Conservation (phyloP, 768 basidiomycete genomes). For the Clitopilus hobsonii region DNA sequence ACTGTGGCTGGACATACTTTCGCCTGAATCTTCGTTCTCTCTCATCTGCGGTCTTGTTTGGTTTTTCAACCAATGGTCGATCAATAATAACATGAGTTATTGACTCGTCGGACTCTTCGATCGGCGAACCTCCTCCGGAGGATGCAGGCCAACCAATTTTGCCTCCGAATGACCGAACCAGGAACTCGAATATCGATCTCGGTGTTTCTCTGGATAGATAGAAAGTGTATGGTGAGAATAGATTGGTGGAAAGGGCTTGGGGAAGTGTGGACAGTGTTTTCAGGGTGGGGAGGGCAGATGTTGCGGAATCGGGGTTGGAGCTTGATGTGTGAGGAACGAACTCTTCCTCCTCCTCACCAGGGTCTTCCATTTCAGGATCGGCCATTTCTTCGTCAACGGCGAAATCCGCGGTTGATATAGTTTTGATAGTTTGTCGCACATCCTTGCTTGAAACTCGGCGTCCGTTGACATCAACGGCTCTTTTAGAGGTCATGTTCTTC, state of each 20-base stretch:
- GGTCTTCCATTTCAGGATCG: constrained; percentile 21
- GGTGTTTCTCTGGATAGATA: constrained; percentile 93
- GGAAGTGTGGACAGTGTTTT: constrained; percentile 60
- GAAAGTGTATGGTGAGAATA: constrained; percentile 87
- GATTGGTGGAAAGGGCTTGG: constrained; percentile 47
- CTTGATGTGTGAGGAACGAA: constrained; percentile 61
- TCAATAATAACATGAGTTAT: constrained; percentile 98
- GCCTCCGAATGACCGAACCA: constrained; percentile 89
- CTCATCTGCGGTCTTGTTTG: constrained; percentile 50
- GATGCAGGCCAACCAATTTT: constrained; percentile 85
- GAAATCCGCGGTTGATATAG: constrained; percentile 29
- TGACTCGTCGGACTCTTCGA: constrained; percentile 69
- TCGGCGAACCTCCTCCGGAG: constrained; percentile 77
- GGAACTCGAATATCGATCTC: constrained; percentile 88
- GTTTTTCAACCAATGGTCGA: constrained; percentile 57
- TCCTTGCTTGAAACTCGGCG: constrained; percentile 45
- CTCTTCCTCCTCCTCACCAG: constrained; percentile 50
- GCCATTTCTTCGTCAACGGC: constrained; percentile 32
- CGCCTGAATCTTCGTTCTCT: constrained; percentile 60
- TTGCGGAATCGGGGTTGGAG: constrained; percentile 37
- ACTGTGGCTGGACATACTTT: constrained; percentile 94
- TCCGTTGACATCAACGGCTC: constrained; percentile 40
- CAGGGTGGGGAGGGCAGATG: constrained; percentile 57
- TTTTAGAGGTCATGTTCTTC: constrained; percentile 37
- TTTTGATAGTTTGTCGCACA: constrained; percentile 61